Evolutionary conservation across 345 rosid genomes (phyloP), one percentile per base, ranked within the genome.

Genomic region (Hibiscus mutabilis): DNA sequence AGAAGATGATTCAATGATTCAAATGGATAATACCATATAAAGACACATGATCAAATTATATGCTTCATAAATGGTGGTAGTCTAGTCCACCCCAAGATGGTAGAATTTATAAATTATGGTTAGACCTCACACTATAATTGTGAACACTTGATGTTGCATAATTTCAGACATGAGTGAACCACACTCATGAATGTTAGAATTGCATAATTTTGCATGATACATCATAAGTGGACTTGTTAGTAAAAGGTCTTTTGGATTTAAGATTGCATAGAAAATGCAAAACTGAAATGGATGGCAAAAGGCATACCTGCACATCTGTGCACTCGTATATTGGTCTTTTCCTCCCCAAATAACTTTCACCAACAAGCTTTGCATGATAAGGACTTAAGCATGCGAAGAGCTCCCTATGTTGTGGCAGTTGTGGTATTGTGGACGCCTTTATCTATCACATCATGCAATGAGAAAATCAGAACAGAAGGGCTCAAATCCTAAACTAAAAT

Each of bases 301-400:
- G 9, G 25, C 52, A 71, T 58, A 91, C 97, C 96, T 94, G 98
- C 62, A 78, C 91, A 49, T 91, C 95, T 52, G 92, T 88, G 76
- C 96, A 91, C 70, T 91, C 97, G 31, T 90, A 84, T 22, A 94
- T 79, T n/a, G 95, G 96, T 79, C 96, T 83, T 82, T 85, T 94
- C 85, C 78, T 89, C 52, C 89, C 97, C 83, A 90, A 82, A 75
- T 82, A 94, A 81, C 95, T 94, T 84, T 91, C 96, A 58, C 98
- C 98, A 2, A 91, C 97, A 29, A 91, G 97, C 84, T 83, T 86
- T 19, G 98, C 78, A 73, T 91, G 92, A 75, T 85, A 85, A 66
- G 96, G 86, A 78, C 89, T 84, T 68, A 94, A 80, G 63, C 83
- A 80, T 66, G 90, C 79, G 64, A 83, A 81, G 62, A 91, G 83